These are phyloP conservation scores for Escallonia rubra DNA, from an alignment of 129 eudicot species.

Conservation along the genomic window DNA sequence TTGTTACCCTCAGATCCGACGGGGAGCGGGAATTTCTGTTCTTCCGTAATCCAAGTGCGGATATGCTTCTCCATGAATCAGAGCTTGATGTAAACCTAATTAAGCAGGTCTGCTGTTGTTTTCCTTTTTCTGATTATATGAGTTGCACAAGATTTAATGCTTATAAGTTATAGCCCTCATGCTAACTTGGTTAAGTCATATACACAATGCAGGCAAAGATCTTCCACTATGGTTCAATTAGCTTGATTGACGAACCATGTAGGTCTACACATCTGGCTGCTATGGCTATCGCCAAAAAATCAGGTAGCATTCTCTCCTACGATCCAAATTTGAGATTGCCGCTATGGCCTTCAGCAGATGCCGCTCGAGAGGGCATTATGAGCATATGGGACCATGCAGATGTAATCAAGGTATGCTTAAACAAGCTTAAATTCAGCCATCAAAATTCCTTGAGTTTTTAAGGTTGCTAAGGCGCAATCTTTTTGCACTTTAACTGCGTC, in stretches of 20 bases:
- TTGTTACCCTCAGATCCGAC: slow-evolving; percentile 57
- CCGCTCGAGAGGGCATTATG: slow-evolving; percentile 73
- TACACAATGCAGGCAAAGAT: slow-evolving; percentile 42
- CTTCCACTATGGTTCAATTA: slow-evolving; percentile 80
- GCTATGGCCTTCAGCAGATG: slow-evolving; percentile 75
- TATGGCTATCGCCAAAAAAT: slow-evolving; percentile 53
- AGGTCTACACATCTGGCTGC: slow-evolving; percentile 74
- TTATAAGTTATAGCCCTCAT: neutral
- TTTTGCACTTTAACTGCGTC: neutral
- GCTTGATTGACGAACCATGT: slow-evolving; percentile 80
- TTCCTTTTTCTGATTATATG: neutral
- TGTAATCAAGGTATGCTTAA: slow-evolving; percentile 50
- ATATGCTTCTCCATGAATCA: slow-evolving; percentile 60
- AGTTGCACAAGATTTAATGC: slow-evolving; percentile 4
- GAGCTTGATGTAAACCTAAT: slow-evolving; percentile 66
- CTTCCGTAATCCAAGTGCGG: slow-evolving; percentile 77
- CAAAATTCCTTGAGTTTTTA: neutral
- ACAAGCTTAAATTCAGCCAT: neutral
- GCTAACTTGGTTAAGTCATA: neutral
- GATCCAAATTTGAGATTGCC: slow-evolving; percentile 80
- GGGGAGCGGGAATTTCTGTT: slow-evolving; percentile 83
- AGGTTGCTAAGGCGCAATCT: too few relatives aligned
- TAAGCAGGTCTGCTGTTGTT: slow-evolving; percentile 44
- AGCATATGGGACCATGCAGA: slow-evolving; percentile 81
- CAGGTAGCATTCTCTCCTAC: slow-evolving; percentile 60